Evolutionary conservation across 345 rosid species (phyloP).

Genomic region (Pistacia atlantica): DNA sequence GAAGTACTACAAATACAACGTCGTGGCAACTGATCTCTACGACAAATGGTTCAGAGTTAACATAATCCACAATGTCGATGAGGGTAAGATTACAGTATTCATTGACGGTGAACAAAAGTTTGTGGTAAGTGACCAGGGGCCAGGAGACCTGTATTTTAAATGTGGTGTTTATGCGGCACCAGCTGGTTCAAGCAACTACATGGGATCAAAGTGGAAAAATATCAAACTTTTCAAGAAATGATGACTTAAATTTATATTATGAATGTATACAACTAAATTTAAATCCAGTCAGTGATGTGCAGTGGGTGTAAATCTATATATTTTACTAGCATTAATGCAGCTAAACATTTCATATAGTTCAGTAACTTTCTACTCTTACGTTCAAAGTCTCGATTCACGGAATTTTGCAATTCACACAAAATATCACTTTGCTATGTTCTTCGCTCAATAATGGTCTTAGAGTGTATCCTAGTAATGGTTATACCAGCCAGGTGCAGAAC

Average conservation of each 20-base stretch:
- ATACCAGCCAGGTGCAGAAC: background rate
- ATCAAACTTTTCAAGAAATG: slow-evolving; percentile 39
- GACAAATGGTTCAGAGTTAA: slow-evolving; percentile 30
- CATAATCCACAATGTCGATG: slow-evolving; percentile 30
- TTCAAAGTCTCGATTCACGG: too few species aligned
- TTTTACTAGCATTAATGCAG: background rate
- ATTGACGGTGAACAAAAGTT: slow-evolving; percentile 30
- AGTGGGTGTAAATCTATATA: background rate
- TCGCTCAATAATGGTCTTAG: too few species aligned
- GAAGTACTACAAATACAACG: slow-evolving; percentile 22
- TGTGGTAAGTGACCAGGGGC: slow-evolving; percentile 21
- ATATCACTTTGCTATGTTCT: too few species aligned
- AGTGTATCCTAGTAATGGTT: background rate
- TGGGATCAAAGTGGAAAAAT: slow-evolving; percentile 46
- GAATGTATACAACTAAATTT: background rate
- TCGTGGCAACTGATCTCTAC: slow-evolving; percentile 23
- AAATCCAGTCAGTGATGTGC: background rate
- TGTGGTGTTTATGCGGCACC: slow-evolving; percentile 46
- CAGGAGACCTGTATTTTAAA: slow-evolving; percentile 35
- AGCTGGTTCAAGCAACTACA: slow-evolving; percentile 28
- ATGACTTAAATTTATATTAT: background rate
- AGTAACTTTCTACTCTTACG: background rate
- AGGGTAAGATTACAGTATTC: slow-evolving; percentile 32
- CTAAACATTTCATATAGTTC: too few species aligned
- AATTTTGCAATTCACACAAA: too few species aligned